Base-by-base conservation (phyloP, 805 yeast species). In the Cyberlindnera americana region DNA sequence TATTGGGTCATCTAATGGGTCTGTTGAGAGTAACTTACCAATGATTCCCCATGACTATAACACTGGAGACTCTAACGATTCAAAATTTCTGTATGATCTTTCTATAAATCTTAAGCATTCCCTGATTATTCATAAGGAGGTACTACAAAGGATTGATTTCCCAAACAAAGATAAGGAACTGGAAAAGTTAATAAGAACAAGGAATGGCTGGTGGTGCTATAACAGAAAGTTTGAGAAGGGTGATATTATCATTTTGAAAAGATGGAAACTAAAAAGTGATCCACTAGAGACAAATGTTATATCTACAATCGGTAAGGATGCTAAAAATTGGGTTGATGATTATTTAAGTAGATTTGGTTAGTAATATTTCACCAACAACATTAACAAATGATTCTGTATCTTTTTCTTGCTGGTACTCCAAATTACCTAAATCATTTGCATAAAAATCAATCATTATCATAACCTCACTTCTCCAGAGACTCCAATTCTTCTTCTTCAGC, bases 181-280 rank as follows among this genome's bases (percentile, higher is more conserved):
- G 12, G 60, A 55, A 27, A 49, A 37, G 25, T 37, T 55, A 10
- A 40, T 37, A 17, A 40, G 50, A 6, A 44, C 48, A 9, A 44
- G 43, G 19, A 48, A 48, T 31, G 54, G 54, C 2, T 55, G 60
- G 60, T 55, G 58, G 57, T 38, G 50, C 6, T 52, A 47, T 29
- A 34, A 38, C 29, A 41, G 44, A 19, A 29, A 40, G 19, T 16
- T 18, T 2, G 32, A 27, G 1, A 39, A 39, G 6, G 35, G 33
- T 13, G 39, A 35, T 3, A 41, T 52, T 6, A 33, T 48, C 26
- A 49, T 53, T 5, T 15, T 51, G 10, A 53, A 51, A 35, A 53
- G 43, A 37, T 45, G 47, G 43, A 43, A 39, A 35, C 35, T 34
- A 33, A 37, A 41, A 22, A 38, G 32, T 21, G 43, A 21, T 10